These are phyloP conservation scores for Cryptococcus sp. DNA, from an alignment of 1,284 basidiomycete species.

Conservation along the genomic window DNA sequence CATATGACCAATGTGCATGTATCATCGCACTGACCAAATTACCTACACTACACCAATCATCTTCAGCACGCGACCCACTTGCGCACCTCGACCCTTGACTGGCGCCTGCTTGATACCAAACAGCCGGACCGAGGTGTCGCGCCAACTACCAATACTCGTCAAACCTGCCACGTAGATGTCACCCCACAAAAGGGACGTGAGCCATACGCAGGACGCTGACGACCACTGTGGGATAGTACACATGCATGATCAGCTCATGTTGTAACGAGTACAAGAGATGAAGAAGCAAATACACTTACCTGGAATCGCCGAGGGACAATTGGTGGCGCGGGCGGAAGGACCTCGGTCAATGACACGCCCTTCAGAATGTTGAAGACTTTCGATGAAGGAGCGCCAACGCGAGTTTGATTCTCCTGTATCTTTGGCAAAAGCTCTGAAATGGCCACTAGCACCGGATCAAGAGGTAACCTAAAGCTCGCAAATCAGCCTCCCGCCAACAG, in stretches of 20 bases:
- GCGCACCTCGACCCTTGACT: constrained; percentile 33
- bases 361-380: constrained; percentile 62
- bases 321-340: constrained; percentile 69
- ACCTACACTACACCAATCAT: constrained; percentile 43
- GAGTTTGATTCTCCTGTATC: constrained; percentile 75
- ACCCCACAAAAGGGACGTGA: constrained; percentile 87
- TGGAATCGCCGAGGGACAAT: constrained; percentile 70
- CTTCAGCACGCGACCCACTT: constrained; percentile 49
- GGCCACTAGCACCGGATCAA: constrained; percentile 78
- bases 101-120: constrained; percentile 83
- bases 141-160: constrained; percentile 81
- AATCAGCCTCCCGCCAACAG: neutral
- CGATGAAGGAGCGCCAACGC: constrained; percentile 50
- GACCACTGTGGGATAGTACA: constrained; percentile 66
- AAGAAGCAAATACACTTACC: constrained; percentile 53
- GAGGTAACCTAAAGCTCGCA: constrained; percentile 57
- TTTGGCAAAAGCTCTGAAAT: constrained; percentile 83
- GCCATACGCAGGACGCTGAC: constrained; percentile 81
- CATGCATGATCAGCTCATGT: neutral
- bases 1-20: no score
- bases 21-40: no score
- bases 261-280: neutral
- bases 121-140: constrained; percentile 76
- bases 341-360: constrained; percentile 67
- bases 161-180: constrained; percentile 87